Evolutionary conservation across 2,329 filamentous ascomycete genomes (phyloP), one percentile per base, ranked within the genome.

Genomic region (Trichoderma pleuroti): DNA sequence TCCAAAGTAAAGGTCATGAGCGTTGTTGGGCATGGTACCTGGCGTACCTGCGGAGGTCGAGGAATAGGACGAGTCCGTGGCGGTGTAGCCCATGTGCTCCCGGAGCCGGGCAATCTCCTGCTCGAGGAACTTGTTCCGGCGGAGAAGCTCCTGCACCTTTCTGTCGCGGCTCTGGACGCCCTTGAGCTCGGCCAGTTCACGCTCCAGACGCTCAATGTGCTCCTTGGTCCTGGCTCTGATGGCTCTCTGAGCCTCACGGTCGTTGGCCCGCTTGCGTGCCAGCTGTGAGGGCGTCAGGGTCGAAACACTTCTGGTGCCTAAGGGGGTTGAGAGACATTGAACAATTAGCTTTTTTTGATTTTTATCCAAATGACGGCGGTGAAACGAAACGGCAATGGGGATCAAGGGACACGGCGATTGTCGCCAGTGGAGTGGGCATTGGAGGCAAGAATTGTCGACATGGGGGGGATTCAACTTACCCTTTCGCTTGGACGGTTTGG

Each of bases 211-310:
- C 78, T 96, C 93, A 76, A 97, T 97, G 79, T 93, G 92, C 77
- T 92, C 89, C 83, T 94, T 95, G 49, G 94, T 97, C 75, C 94
- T 88, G 80, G 94, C 92, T 63, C 94, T 87, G 73, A 97, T 97
- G 54, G 92, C 93, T 63, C 94, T 88, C 82, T 97, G 94, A 54
- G 94, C 94, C 81, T 97, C 93, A 72, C 94, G 89, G 80, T 97
- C 94, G 83, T 97, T 97, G 77, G 93, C 93, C 74, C 94, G 87
- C 84, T 97, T 98, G 80, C 94, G 92, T 34, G 92, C 93, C 71
- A 97, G 87, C 81, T 97, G 94, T 72, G 94, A 92, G 7, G 93
- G 92, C 12, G 93, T 97, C 78, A 97, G 86, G 77, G 92, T 95
- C 73, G 93, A 93, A 70, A 97, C 94, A 73, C 92, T 94, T 74